Conservation (phyloP, 164 flowering plant species). For the Vitis amurensis region DNA sequence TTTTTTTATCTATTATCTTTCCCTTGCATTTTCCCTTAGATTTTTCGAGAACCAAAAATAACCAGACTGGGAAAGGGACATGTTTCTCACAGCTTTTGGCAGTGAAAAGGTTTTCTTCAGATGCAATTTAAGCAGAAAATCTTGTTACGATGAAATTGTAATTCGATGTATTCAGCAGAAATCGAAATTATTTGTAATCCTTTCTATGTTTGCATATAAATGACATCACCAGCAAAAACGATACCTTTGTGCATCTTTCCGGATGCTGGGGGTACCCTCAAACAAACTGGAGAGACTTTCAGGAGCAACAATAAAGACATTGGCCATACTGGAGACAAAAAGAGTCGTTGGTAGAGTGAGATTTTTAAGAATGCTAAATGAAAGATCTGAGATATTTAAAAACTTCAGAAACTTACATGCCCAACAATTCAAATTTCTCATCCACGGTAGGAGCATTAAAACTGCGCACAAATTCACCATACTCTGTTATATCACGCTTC, state of each 20-base stretch:
- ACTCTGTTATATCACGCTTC: slow-evolving; percentile 97
- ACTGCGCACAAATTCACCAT: slow-evolving; percentile 93
- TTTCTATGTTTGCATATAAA: not conserved
- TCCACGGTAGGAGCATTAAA: slow-evolving; percentile 95
- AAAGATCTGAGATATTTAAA: not conserved
- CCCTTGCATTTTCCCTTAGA: no score
- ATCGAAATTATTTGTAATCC: not conserved
- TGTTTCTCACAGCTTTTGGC: no score
- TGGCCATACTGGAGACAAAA: slow-evolving; percentile 75
- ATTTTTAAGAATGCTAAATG: not conserved
- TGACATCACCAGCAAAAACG: not conserved
- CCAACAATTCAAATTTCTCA: slow-evolving; percentile 88
- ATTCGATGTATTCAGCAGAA: not conserved
- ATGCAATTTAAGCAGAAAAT: no score
- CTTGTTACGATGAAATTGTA: no score
- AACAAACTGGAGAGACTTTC: slow-evolving; percentile 88
- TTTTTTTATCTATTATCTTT: no score
- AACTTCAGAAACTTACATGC: slow-evolving; percentile 68
- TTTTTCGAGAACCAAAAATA: no score
- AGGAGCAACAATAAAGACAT: slow-evolving; percentile 97
- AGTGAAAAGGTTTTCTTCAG: no score
- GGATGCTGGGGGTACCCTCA: slow-evolving; percentile 91
- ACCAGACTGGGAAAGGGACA: no score
- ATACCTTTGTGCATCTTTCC: slow-evolving; percentile 95
- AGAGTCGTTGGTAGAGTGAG: slow-evolving; percentile 1